Percentiles rank a stretch among this genome's conserved stretches.
phyloP scores from a whole-genome alignment of 805 yeast genomes.

The Yarrowia sp. region DNA sequence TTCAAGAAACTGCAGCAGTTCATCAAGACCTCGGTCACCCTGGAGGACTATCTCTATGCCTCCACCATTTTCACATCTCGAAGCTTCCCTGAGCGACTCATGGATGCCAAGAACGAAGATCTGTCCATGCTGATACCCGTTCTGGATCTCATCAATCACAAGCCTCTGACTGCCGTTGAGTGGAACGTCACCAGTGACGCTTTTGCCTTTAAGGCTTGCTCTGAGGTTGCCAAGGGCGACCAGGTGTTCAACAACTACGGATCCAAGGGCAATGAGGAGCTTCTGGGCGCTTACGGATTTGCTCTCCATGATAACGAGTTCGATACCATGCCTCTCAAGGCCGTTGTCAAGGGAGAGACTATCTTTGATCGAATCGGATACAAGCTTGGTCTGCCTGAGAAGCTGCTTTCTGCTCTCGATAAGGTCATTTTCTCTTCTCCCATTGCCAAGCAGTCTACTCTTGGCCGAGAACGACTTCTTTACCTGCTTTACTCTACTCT shows the following conservation, averaged over 20 bases:
- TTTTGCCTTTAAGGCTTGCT: conserved; percentile 53
- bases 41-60: conserved; percentile 70
- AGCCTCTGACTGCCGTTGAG: conserved; percentile 62
- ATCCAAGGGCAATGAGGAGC: conserved; percentile 82
- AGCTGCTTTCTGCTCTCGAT: conserved; percentile 24
- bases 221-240: conserved; percentile 49
- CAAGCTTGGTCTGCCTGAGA: conserved; percentile 31
- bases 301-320: conserved; percentile 60
- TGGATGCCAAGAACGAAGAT: conserved; percentile 52
- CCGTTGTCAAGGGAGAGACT: conserved; percentile 45
- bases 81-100: conserved; percentile 73
- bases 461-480: conserved; percentile 32
- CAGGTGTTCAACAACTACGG: conserved; percentile 86
- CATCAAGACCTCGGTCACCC: conserved; percentile 28
- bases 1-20: conserved; percentile 51
- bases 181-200: conserved; percentile 58
- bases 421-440: conserved; percentile 35
- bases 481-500: conserved; percentile 32
- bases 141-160: conserved; percentile 80
- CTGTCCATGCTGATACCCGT: conserved; percentile 78
- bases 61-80: conserved; percentile 72
- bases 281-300: conserved; percentile 84
- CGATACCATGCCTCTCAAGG: conserved; percentile 66
- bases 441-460: conserved; percentile 21
- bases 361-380: conserved; percentile 35